phyloP scores from a whole-genome alignment of 2,329 filamentous ascomycete species.

The Diplodia seriata region DNA sequence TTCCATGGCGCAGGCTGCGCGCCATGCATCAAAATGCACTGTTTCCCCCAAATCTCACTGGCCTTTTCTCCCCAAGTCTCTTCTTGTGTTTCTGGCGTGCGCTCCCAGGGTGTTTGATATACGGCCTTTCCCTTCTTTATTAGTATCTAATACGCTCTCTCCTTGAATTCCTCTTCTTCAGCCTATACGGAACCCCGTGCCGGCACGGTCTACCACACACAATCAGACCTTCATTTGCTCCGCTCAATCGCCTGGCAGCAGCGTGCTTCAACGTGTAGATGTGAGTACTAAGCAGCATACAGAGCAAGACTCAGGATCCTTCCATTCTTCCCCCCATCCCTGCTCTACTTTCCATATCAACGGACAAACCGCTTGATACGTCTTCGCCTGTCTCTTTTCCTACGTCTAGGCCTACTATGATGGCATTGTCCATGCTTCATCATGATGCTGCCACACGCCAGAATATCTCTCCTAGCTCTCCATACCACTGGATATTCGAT shows the following conservation, averaged over 20 bases:
- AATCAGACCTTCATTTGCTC: slow-evolving; percentile 14
- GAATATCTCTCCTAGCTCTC: background rate
- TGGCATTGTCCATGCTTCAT: background rate
- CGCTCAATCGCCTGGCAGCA: background rate
- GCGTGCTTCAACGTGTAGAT: slow-evolving; percentile 15
- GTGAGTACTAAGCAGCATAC: slow-evolving; percentile 19
- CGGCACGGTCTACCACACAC: slow-evolving; percentile 19
- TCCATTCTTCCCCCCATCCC: background rate
- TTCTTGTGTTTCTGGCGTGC: slow-evolving; percentile 3
- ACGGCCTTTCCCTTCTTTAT: slow-evolving; percentile 16
- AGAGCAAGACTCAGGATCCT: background rate
- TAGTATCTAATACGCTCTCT: slow-evolving; percentile 20
- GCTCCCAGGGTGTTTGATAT: slow-evolving; percentile 15
- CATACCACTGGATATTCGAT: background rate
- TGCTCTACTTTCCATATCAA: background rate
- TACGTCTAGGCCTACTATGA: background rate
- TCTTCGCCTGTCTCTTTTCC: background rate
- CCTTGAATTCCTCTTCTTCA: background rate
- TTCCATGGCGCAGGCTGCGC: slow-evolving; percentile 12
- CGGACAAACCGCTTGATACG: background rate
- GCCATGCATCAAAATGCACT: slow-evolving; percentile 24
- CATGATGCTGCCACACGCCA: background rate
- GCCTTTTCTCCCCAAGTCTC: background rate
- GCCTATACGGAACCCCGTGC: slow-evolving; percentile 2
- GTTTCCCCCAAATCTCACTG: background rate